Evolutionary conservation across 257 asterid genomes (phyloP).

Genomic region (Rubia yunnanensis): DNA sequence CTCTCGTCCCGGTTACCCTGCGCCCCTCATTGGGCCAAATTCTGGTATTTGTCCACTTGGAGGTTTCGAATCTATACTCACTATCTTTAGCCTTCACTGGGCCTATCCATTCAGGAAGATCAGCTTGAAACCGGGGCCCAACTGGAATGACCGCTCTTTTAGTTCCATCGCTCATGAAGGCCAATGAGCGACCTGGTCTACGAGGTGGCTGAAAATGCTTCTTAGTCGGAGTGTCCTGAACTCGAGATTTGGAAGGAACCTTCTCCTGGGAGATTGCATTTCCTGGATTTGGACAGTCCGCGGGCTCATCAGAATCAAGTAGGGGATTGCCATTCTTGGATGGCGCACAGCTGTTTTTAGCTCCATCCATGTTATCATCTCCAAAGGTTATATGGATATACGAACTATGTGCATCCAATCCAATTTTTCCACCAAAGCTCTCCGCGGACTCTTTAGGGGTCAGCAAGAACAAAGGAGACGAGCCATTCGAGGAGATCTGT

Average conservation of each 20-base stretch:
- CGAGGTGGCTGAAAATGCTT: slow-evolving; percentile 31
- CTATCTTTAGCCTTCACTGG: slow-evolving; percentile 18
- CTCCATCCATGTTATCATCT: slow-evolving; percentile 24
- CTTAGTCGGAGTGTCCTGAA: slow-evolving; percentile 17
- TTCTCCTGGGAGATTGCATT: slow-evolving; percentile 18
- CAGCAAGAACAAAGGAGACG: slow-evolving; percentile 45
- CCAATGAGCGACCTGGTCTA: slow-evolving; percentile 31
- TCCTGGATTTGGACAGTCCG: slow-evolving; percentile 36
- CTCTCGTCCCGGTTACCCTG: slow-evolving; percentile 16
- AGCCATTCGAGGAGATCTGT: slow-evolving; percentile 36
- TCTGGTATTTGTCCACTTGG: slow-evolving; percentile 59
- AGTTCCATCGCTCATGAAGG: slow-evolving; percentile 31
- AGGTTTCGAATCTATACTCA: slow-evolving; percentile 22
- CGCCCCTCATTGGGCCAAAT: slow-evolving; percentile 48
- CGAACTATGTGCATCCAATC: slow-evolving; percentile 34
- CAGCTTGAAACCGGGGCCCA: slow-evolving; percentile 80
- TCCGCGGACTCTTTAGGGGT: slow-evolving; percentile 35
- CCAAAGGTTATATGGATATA: slow-evolving; percentile 40
- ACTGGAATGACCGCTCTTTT: slow-evolving; percentile 49
- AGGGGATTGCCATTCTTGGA: slow-evolving; percentile 19
- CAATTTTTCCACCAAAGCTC: slow-evolving; percentile 23
- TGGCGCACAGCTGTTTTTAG: slow-evolving; percentile 16
- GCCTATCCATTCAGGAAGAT: slow-evolving; percentile 47
- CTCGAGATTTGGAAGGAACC: slow-evolving; percentile 21
- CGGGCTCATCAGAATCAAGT: slow-evolving; percentile 54